phyloP scores from a whole-genome alignment of 2,329 filamentous ascomycete genomes.

The Gremmenia infestans region DNA sequence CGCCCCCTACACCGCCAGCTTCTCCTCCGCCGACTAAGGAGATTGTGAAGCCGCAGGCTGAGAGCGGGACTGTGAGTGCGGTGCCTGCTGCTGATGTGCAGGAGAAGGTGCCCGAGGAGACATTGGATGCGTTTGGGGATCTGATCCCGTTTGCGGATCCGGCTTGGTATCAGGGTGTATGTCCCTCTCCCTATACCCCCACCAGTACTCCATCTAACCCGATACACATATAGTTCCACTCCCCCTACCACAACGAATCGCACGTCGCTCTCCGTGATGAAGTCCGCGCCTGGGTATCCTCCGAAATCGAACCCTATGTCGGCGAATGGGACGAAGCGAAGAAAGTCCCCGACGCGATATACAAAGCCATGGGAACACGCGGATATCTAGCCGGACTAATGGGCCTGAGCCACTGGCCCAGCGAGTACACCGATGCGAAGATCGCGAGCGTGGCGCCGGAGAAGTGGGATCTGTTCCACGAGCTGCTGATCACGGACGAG shows the following conservation, averaged over 20 bases:
- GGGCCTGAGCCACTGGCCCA: slow-evolving; percentile 68
- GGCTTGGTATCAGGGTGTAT: slow-evolving; percentile 87
- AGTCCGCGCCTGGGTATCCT: slow-evolving; percentile 86
- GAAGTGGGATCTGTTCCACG: slow-evolving; percentile 98
- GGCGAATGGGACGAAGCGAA: slow-evolving; percentile 97
- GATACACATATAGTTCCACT: slow-evolving; percentile 65
- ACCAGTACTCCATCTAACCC: slow-evolving; percentile 4
- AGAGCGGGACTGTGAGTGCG: slow-evolving; percentile 49
- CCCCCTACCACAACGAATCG: slow-evolving; percentile 92
- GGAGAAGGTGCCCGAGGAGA: slow-evolving; percentile 48
- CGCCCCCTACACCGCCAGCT: slow-evolving; percentile 46
- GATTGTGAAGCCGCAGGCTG: slow-evolving; percentile 51
- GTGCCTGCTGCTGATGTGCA: slow-evolving; percentile 41
- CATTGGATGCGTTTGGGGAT: slow-evolving; percentile 79
- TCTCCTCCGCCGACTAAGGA: slow-evolving; percentile 46
- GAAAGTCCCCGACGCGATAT: slow-evolving; percentile 80
- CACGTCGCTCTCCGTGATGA: slow-evolving; percentile 89
- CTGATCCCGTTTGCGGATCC: slow-evolving; percentile 90
- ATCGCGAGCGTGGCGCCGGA: slow-evolving; percentile 77
- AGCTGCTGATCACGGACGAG: slow-evolving; percentile 93
- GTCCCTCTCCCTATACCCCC: slow-evolving; percentile 34
- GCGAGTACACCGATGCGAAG: slow-evolving; percentile 58
- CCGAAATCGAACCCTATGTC: slow-evolving; percentile 83
- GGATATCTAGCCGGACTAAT: slow-evolving; percentile 92
- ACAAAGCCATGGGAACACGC: slow-evolving; percentile 89